These are phyloP conservation scores for Wallemia ichthyophaga DNA, from an alignment of 1,284 basidiomycete species.

Conservation along the genomic window DNA sequence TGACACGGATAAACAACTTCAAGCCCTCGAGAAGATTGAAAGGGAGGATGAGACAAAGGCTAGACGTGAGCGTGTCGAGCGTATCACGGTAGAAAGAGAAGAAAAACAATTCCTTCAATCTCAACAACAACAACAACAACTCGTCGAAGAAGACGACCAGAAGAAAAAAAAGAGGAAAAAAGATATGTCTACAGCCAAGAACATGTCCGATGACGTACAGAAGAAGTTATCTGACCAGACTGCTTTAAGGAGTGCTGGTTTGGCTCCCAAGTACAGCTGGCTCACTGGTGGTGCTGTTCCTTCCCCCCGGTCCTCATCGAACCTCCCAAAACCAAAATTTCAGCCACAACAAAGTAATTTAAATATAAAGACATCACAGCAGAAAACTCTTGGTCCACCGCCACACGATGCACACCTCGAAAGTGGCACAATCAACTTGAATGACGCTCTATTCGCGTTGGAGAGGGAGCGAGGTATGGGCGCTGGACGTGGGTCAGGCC, in stretches of 20 bases:
- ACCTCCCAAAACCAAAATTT: conserved; percentile 1
- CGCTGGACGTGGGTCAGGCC: conserved; percentile 9
- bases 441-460: conserved; percentile 11
- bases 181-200: conserved; percentile 47
- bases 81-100: conserved; percentile 22
- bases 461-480: conserved; percentile 12
- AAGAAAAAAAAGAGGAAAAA: conserved; percentile 61
- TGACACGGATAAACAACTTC: conserved; percentile 42
- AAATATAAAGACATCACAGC: neutral
- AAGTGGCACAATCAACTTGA: conserved; percentile 6
- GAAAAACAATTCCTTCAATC: conserved; percentile 6
- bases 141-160: conserved; percentile 20
- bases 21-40: conserved; percentile 37
- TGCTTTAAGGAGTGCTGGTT: conserved; percentile 42
- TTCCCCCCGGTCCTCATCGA: conserved; percentile 5
- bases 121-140: conserved; percentile 19
- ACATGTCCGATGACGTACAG: conserved; percentile 58
- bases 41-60: conserved; percentile 45
- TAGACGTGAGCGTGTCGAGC: conserved; percentile 38
- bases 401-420: neutral
- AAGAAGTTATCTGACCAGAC: conserved; percentile 68
- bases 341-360: conserved; percentile 1
- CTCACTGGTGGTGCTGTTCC: conserved; percentile 31
- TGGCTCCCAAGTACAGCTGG: conserved; percentile 48
- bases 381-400: neutral